Base-by-base conservation (phyloP, 495 filamentous ascomycete genomes). In the Hypoxylon trugodes region DNA sequence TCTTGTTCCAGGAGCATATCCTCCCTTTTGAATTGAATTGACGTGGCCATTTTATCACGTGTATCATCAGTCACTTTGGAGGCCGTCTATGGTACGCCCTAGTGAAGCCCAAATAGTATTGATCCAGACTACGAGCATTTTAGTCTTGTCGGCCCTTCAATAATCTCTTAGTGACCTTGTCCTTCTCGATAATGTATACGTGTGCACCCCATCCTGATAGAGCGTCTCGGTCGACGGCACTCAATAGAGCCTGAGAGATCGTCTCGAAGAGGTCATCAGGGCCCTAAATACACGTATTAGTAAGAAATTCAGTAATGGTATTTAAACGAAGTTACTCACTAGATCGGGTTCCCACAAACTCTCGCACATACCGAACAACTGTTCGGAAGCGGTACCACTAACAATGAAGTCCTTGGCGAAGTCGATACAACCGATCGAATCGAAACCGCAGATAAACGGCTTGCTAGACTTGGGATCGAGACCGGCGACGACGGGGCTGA, bases 381-480 rank as follows among this genome's bases (percentile, higher is more conserved):
- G 95, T 72, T 98, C 93, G 67, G 90, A 92, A 21, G 95, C 95
- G 13, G 95, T 98, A 59, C 95, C 95, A 69, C 87, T 90, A 57
- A 98, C 96, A 76, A 98, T 98, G 78, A 98, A 98, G 78, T 98
- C 95, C 82, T 97, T 96, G 51, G 95, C 95, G 72, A 96, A 97
- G 76, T 98, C 94, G 75, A 98, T 98, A 81, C 95, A 98, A 71
- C 95, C 95, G 76, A 98, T 98, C 77, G 90, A 95, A 82, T 98
- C 95, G 78, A 98, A 98, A 21, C 96, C 95, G 78, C 96, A 98
- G 74, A 98, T 96, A 76, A 98, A 98, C 16, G 95, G 95, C 80
- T 91, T 86, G 68, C 91, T 91, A 40, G 88, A 92, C 75, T 91
- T 96, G 70, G 89, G 89, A 66, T 98, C 93, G 72, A 98, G 86